Evolutionary conservation across 2,329 filamentous ascomycete species (phyloP), one percentile per base, ranked within the genome.

Genomic region (Sporothrix phasma): DNA sequence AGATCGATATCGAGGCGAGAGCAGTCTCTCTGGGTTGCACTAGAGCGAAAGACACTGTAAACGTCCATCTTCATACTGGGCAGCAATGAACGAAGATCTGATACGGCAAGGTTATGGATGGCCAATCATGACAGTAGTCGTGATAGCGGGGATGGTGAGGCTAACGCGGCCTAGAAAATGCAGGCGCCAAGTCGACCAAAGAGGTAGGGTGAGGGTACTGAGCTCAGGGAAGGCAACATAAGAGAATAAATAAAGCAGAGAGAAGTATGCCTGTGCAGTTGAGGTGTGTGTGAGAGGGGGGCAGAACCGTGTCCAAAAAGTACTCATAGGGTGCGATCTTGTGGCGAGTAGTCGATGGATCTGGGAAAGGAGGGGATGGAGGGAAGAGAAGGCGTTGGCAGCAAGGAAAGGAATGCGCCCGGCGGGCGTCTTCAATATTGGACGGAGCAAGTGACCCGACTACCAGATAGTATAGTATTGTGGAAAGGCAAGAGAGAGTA

Each of bases 1-100:
- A 82, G 74, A 69, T 83, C 80, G 66, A 78, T 78, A 69, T 81
- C 81, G 61, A 82, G 78, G 61, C 74, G 77, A 51, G 80, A 82
- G 29, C 76, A 74, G 63, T 72, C 73, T 67, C 77, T 76, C 59
- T 72, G 73, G 19, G 76, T 72, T 34, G 76, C 71, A 70, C 77
- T 81, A 68, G 76, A 78, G 70, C 73, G 78, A 43, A 76, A 81
- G 69, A 81, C 76, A 31, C 78, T 77, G 73, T 81, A 79, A 78
- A 79, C 78, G 73, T 82, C 80, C 80, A 83, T 82, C 10, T 24
- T 64, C 56, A 43, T 43, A 3, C 19, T 43, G 31, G 31, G 51
- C 31, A 11, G 1, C 13, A 24, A 39, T 5, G 11, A 5, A 39
- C n/a, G 8, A 45, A n/a, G 19, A 39, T n/a, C 11, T n/a, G 19